phyloP scores from a whole-genome alignment of 129 eudicot species.

The Oenanthe sinensis region DNA sequence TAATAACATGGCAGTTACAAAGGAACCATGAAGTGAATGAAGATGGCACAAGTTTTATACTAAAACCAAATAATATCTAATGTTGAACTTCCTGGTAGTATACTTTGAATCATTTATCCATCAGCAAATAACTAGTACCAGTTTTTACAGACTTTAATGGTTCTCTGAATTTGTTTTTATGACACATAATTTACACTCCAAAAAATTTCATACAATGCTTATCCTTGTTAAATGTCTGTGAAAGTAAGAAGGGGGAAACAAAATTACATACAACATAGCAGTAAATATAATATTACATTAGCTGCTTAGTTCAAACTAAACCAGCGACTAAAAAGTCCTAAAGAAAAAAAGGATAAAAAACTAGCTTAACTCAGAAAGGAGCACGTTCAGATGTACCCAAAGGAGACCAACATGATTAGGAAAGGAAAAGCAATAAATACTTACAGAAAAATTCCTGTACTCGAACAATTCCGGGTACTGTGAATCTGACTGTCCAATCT shows the following conservation, averaged over 20 bases:
- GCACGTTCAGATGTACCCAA: neutral
- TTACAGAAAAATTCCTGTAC: conserved; percentile 72
- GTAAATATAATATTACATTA: neutral
- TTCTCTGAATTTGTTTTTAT: neutral
- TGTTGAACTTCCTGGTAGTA: neutral
- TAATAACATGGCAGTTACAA: neutral
- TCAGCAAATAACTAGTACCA: neutral
- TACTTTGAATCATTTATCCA: neutral
- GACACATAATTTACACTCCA: neutral
- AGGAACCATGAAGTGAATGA: neutral
- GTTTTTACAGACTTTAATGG: neutral
- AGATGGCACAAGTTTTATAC: neutral
- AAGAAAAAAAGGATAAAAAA: neutral
- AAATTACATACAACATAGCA: neutral
- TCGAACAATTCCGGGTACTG: conserved; percentile 73
- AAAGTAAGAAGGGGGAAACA: neutral
- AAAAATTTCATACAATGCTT: neutral
- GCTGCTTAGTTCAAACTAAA: neutral
- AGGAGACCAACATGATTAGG: neutral
- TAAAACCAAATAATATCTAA: neutral
- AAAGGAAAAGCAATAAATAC: conserved; percentile 15
- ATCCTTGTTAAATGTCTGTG: neutral
- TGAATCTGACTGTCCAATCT: conserved; percentile 92
- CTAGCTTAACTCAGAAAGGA: neutral
- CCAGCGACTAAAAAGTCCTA: neutral